Base-by-base conservation (phyloP, 352 stramenopile species). In the Aphanomyces astaci region DNA sequence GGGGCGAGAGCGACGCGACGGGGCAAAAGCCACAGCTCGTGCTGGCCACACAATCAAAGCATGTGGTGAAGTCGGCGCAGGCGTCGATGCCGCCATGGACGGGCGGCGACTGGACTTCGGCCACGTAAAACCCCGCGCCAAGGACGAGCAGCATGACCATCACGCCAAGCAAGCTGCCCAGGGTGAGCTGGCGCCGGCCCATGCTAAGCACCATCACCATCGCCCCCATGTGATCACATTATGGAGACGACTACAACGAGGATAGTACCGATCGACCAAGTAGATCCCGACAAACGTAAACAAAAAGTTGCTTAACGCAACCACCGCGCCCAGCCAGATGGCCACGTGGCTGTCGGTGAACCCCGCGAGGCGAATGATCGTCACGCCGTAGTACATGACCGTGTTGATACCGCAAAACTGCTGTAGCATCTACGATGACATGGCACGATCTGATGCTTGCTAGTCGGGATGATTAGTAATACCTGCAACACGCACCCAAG, bases 381-480 rank as follows among this genome's bases (percentile, higher is more conserved):
- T 89, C 19, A 82, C 84, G 28, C 84, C 84, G 62, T 92, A 94
- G 66, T 93, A 95, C 85, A 95, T 94, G 66, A 91, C 84, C 0
- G 83, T 94, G 67, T 94, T 94, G 73, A 94, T 92, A n/a, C 85
- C 83, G 33, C 80, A 91, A 64, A 93, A 72, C 62, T 92, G 85
- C 62, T 87, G 79, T 27, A 88, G 72, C 24, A 75, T 39, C 54
- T 75, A 66, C 17, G 24, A n/a, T 33, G 4, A n/a, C n/a, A n/a
- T n/a, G n/a, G n/a, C 4, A 70, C 27, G 4, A 43, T 17, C n/a
- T 28, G 15, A 9, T 28, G 25, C 22, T 4, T 32, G 24, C 25
- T 22, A 9, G n/a, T 28, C 31, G 15, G 4, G 7, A 62, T 19
- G 36, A 19, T 10, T 27, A 0, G 17, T 15, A 2, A 27, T 66